Percentiles rank a stretch among this genome's conserved stretches.
Conservation (phyloP, 2,329 filamentous ascomycete genomes). For the Trichoderma sp. region DNA sequence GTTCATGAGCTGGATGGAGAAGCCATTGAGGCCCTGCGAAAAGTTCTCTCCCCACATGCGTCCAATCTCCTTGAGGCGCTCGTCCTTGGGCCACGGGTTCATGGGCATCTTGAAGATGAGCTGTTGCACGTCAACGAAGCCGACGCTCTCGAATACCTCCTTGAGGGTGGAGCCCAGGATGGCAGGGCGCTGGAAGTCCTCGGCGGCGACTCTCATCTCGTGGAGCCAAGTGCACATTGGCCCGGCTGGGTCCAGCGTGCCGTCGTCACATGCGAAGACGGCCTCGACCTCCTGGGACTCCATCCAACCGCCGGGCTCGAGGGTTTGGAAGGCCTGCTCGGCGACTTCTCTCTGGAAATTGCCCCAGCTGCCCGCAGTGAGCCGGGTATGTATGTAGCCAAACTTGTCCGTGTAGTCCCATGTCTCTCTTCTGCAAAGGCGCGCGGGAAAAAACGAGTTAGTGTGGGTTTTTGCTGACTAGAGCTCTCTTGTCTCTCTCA, state of each 20-base stretch:
- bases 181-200: constrained; percentile 39
- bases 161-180: constrained; percentile 40
- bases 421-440: constrained; percentile 42
- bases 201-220: constrained; percentile 43
- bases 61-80: constrained; percentile 45
- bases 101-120: constrained; percentile 55
- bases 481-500: neutral
- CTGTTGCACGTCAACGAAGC: constrained; percentile 58
- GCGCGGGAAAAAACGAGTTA: neutral
- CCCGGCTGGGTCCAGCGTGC: constrained; percentile 41
- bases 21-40: constrained; percentile 45
- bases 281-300: constrained; percentile 54
- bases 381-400: constrained; percentile 57
- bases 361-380: constrained; percentile 52
- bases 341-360: constrained; percentile 53
- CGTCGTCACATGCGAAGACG: constrained; percentile 47
- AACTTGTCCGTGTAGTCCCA: constrained; percentile 57
- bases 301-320: constrained; percentile 55
- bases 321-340: constrained; percentile 48
- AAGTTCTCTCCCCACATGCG: constrained; percentile 48
- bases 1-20: constrained; percentile 45
- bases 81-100: constrained; percentile 54
- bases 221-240: constrained; percentile 43
- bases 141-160: constrained; percentile 47
- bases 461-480: neutral